phyloP scores from a whole-genome alignment of 768 basidiomycete genomes.

The Termitomyces bulborhizus region DNA sequence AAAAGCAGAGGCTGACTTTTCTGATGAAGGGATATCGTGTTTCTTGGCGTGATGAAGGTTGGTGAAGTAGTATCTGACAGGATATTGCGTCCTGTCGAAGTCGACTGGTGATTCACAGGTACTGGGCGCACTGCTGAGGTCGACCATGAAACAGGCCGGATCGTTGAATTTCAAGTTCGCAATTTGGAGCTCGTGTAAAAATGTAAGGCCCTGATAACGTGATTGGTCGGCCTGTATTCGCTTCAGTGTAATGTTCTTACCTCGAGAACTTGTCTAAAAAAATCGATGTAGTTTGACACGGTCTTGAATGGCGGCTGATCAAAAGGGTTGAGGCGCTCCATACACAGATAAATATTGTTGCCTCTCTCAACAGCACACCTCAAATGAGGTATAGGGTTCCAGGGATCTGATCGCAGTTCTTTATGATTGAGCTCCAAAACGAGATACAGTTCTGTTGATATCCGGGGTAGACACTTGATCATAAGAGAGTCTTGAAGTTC shows the following conservation, averaged over 20 bases:
- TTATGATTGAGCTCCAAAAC: constrained; percentile 37
- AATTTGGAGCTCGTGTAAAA: constrained; percentile 41
- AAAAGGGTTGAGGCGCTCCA: constrained; percentile 39
- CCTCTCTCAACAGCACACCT: constrained; percentile 36
- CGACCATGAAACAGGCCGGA: constrained; percentile 34
- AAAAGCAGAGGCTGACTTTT: constrained; percentile 16
- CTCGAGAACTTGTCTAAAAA: constrained; percentile 46
- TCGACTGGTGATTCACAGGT: constrained; percentile 11
- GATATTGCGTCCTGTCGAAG: constrained; percentile 16
- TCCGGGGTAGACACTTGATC: constrained; percentile 31
- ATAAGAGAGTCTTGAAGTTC: constrained; percentile 27
- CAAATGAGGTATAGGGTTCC: constrained; percentile 48
- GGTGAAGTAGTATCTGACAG: constrained; percentile 24
- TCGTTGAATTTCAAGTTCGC: constrained; percentile 29
- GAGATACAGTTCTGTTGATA: constrained; percentile 33
- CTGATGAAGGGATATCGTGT: constrained; percentile 11
- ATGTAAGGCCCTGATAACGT: constrained; percentile 33
- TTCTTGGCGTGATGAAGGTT: constrained; percentile 22
- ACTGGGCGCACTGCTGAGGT: constrained; percentile 28
- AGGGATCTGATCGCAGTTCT: constrained; percentile 41
- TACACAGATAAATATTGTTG: constrained; percentile 34
- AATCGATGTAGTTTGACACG: constrained; percentile 44
- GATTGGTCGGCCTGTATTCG: not conserved
- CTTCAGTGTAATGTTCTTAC: constrained; percentile 17
- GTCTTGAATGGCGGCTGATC: constrained; percentile 39